phyloP scores from a whole-genome alignment of 208 protist genomes.

The Leptomonas pyrrhocoris region DNA sequence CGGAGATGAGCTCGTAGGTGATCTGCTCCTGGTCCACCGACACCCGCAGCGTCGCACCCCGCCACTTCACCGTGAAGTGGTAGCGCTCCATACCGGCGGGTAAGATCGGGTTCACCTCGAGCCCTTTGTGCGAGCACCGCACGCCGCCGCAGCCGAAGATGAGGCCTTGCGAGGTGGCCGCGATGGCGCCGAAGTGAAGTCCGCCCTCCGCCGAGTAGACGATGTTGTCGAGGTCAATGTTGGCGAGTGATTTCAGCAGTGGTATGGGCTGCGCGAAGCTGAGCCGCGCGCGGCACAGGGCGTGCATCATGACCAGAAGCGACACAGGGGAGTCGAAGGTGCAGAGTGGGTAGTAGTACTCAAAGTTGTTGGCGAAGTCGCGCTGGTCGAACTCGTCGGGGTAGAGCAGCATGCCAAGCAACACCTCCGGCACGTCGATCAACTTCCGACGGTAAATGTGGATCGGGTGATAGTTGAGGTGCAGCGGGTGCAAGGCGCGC shows the following conservation, averaged over 20 bases:
- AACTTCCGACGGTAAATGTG: conserved; percentile 86
- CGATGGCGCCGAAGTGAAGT: conserved; percentile 87
- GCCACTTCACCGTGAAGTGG: conserved; percentile 83
- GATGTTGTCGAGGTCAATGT: conserved; percentile 90
- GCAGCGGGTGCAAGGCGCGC: conserved; percentile 73
- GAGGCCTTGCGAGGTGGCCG: conserved; percentile 57
- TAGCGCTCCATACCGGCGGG: conserved; percentile 70
- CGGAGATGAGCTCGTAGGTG: conserved; percentile 81
- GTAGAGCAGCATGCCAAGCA: conserved; percentile 86
- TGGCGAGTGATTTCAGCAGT: conserved; percentile 67
- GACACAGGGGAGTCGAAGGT: conserved; percentile 86
- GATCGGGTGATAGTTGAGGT: conserved; percentile 91
- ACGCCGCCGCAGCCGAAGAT: conserved; percentile 84
- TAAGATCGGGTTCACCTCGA: conserved; percentile 76
- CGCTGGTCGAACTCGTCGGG: conserved; percentile 73
- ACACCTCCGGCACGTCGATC: conserved; percentile 89
- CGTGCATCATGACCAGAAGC: conserved; percentile 72
- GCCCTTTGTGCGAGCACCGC: conserved; percentile 40
- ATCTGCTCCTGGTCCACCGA: conserved; percentile 61
- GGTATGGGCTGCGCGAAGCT: conserved; percentile 78
- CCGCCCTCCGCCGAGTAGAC: conserved; percentile 84
- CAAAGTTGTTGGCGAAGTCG: conserved; percentile 75
- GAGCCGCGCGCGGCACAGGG: conserved; percentile 63
- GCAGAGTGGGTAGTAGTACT: conserved; percentile 86
- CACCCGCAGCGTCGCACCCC: conserved; percentile 66